Percentiles rank a stretch among this genome's conserved stretches.
Evolutionary conservation across 1,139 yeast genomes (phyloP).

Genomic region (Suhomyces ambrosiae): DNA sequence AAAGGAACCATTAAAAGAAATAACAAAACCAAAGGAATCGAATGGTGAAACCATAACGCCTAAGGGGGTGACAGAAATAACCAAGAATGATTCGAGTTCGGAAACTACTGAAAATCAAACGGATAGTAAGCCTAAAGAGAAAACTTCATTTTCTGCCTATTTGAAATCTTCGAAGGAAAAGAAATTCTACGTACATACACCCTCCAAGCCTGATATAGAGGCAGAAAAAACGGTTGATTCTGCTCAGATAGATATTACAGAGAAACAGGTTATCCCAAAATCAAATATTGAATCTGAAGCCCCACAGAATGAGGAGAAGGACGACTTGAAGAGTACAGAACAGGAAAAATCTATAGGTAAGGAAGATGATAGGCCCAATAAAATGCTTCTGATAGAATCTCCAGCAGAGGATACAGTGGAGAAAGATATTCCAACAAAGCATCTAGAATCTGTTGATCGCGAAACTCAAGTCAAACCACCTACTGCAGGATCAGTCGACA

Average conservation of each 20-base stretch:
- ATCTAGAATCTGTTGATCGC: background rate
- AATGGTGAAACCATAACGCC: background rate
- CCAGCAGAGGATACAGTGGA: no score
- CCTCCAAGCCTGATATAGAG: background rate
- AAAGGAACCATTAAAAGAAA: background rate
- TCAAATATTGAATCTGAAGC: no score
- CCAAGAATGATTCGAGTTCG: background rate
- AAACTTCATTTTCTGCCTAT: slow-evolving; percentile 20
- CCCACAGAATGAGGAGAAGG: background rate
- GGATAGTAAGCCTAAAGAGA: slow-evolving; percentile 1
- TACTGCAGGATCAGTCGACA: slow-evolving; percentile 6
- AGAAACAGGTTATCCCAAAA: background rate
- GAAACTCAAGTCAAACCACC: background rate
- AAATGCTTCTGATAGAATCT: no score
- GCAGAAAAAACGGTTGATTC: background rate
- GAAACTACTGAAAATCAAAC: slow-evolving; percentile 2
- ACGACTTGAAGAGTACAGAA: background rate
- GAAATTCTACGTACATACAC: slow-evolving; percentile 11
- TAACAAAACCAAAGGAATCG: background rate
- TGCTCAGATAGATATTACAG: background rate
- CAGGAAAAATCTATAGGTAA: no score
- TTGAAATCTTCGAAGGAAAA: slow-evolving; percentile 16
- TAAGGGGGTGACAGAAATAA: no score
- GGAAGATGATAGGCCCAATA: no score
- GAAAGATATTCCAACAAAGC: no score